Percentiles rank a stretch among this genome's conserved stretches.
phyloP scores from a whole-genome alignment of 2,329 filamentous ascomycete species.

The Arthrobotrys iridis region DNA sequence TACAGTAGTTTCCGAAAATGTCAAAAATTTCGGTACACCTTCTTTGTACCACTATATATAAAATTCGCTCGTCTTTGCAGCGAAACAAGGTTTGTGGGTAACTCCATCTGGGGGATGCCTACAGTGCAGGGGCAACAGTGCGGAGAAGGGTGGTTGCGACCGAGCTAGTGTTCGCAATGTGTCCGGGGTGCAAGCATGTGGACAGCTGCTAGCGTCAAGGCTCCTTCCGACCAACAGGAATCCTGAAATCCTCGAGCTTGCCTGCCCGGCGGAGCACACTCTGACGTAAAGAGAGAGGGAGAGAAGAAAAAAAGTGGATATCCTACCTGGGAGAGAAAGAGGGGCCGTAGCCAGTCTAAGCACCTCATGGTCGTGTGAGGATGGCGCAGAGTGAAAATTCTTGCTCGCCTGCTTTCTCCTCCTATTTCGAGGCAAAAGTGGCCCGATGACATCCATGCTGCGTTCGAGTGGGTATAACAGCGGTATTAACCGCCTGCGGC shows the following conservation, averaged over 20 bases:
- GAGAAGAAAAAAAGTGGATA: constrained; percentile 28
- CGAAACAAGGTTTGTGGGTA: constrained; percentile 32
- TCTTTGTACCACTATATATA: constrained; percentile 47
- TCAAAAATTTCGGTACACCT: constrained; percentile 12
- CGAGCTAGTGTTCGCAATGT: constrained; percentile 40
- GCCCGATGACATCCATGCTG: constrained; percentile 39
- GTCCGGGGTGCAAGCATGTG: constrained; percentile 46
- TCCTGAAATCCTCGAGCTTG: constrained; percentile 3
- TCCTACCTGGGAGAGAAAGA: constrained; percentile 50
- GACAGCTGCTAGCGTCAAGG: constrained; percentile 38
- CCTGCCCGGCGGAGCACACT: background rate
- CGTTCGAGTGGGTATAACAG: constrained; percentile 28
- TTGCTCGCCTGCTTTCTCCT: constrained; percentile 31
- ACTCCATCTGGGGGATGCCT: constrained; percentile 50
- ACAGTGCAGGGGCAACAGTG: constrained; percentile 30
- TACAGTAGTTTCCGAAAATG: constrained; percentile 26
- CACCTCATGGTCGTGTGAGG: constrained; percentile 53
- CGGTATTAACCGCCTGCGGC: constrained; percentile 34
- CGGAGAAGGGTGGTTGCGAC: constrained; percentile 48
- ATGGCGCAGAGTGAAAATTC: background rate
- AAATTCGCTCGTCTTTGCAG: constrained; percentile 45
- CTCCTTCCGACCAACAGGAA: constrained; percentile 39
- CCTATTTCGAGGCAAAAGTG: constrained; percentile 49
- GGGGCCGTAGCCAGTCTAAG: constrained; percentile 9
- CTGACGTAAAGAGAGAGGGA: constrained; percentile 26